These are phyloP conservation scores for Amanita exitialis DNA, from an alignment of 768 basidiomycete species.

Conservation along the genomic window DNA sequence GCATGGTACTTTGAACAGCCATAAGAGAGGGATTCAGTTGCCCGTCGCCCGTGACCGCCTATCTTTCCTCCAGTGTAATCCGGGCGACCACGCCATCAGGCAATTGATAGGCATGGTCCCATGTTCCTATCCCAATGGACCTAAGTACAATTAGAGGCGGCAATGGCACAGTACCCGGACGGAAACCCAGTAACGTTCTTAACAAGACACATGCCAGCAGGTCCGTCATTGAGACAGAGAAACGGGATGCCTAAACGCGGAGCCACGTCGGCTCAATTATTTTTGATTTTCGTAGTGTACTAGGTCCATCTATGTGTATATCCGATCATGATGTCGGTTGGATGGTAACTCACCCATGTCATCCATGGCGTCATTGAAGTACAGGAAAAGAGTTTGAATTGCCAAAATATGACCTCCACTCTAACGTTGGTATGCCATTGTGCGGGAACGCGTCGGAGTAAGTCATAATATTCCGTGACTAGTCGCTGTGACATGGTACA, in stretches of 20 bases:
- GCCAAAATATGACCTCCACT: too few relatives aligned
- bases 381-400: too few relatives aligned
- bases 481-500: too few relatives aligned
- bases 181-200: conserved; percentile 32
- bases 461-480: too few relatives aligned
- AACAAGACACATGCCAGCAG: conserved; percentile 22
- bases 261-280: background rate
- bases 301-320: too few relatives aligned
- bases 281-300: conserved; percentile 15
- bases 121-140: conserved; percentile 18
- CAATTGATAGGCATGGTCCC: conserved; percentile 21
- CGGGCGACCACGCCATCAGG: conserved; percentile 17
- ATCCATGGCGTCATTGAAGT: too few relatives aligned
- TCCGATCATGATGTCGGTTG: too few relatives aligned
- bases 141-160: background rate
- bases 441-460: too few relatives aligned
- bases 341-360: too few relatives aligned
- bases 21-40: conserved; percentile 18
- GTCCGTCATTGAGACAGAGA: conserved; percentile 28
- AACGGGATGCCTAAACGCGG: conserved; percentile 21
- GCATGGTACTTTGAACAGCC: background rate
- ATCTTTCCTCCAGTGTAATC: conserved; percentile 26
- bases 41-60: conserved; percentile 24
- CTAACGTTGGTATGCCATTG: too few relatives aligned
- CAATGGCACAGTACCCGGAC: conserved; percentile 19